Base-by-base conservation (phyloP, 2,329 filamentous ascomycete genomes). In the Davidsoniella virescens region DNA sequence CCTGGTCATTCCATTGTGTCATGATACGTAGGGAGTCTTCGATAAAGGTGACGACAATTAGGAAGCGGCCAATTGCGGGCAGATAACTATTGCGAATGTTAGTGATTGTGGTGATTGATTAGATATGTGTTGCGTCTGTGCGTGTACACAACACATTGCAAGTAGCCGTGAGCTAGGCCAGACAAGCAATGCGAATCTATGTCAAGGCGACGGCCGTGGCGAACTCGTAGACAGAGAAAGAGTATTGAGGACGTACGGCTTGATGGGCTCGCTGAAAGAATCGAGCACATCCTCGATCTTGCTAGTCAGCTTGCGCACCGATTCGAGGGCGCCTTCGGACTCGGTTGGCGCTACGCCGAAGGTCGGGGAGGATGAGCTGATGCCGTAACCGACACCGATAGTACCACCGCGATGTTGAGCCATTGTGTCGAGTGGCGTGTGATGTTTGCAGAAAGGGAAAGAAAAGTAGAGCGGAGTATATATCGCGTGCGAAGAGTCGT, bases 1-100 rank as follows among this genome's bases (percentile, higher is more conserved):
- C 76, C 72, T 98, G 92, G 64, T 96, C 92, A 63, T 65, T 80
- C 88, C 92, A 98, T 79, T 98, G 92, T 58, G 92, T 98, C 59
- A 96, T 72, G 67, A 98, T 98, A 64, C 92, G 80, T 55, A 98
- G 72, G 46, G 88, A 87, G 71, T 98, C 92, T 68, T 98, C 92
- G 59, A 98, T 74, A 70, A 98, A 98, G 55, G 92, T 98, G 49
- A 96, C 92, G 51, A 98, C 92, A 59, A 98, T 98, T 58, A 98
- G 69, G 67, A 96, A 96, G 58, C 92, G 86, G 57, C 92, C 92
- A 70, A 98, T 90, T 57, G 86, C 87, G 53, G 92, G 92, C 42
- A 98, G 76, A 64, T 94, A 93, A 56, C 88, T 94, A 61, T 23
- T 57, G 47, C 43, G 29, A 43, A 39, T 46, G 26, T 52, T 48